Evolutionary conservation across 306 rosid species (phyloP).

Genomic region (Potentilla sterilis): DNA sequence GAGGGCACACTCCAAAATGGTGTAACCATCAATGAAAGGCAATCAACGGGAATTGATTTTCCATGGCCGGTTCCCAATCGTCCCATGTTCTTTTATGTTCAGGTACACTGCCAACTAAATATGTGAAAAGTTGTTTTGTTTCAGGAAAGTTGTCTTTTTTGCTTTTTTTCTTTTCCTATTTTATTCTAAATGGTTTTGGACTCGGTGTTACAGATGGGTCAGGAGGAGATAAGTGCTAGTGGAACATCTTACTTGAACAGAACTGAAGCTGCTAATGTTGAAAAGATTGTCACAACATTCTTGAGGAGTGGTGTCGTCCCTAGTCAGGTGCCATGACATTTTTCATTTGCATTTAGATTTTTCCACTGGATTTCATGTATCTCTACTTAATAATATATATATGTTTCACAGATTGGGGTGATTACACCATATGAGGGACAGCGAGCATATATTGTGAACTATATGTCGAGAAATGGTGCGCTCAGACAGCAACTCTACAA

Average conservation of each 20-base stretch:
- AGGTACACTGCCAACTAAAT: slow-evolving; percentile 47
- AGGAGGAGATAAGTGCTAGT: slow-evolving; percentile 99
- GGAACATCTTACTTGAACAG: slow-evolving; percentile 97
- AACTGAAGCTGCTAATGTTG: slow-evolving; percentile 99
- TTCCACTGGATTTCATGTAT: not conserved
- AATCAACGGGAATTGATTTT: slow-evolving; percentile 90
- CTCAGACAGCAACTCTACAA: slow-evolving; percentile 99
- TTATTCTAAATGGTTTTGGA: not conserved
- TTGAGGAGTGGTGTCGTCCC: slow-evolving; percentile 97
- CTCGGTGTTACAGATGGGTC: slow-evolving; percentile 82
- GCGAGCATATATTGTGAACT: slow-evolving; percentile 96
- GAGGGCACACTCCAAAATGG: slow-evolving; percentile 99
- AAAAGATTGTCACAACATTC: slow-evolving; percentile 97
- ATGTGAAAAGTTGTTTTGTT: not conserved
- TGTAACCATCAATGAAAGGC: slow-evolving; percentile 94
- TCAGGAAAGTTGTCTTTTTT: not conserved
- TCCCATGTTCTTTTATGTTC: slow-evolving; percentile 98
- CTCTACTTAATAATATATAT: slow-evolving; percentile 1
- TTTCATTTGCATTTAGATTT: slow-evolving; percentile 9
- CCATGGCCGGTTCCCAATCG: slow-evolving; percentile 99
- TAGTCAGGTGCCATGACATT: slow-evolving; percentile 59
- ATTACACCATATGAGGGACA: slow-evolving; percentile 99
- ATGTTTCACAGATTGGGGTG: slow-evolving; percentile 72
- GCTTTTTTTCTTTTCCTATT: not conserved
- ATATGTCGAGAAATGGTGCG: slow-evolving; percentile 95